phyloP scores from a whole-genome alignment of 257 asterid species.

The Penstemon eatonii region DNA sequence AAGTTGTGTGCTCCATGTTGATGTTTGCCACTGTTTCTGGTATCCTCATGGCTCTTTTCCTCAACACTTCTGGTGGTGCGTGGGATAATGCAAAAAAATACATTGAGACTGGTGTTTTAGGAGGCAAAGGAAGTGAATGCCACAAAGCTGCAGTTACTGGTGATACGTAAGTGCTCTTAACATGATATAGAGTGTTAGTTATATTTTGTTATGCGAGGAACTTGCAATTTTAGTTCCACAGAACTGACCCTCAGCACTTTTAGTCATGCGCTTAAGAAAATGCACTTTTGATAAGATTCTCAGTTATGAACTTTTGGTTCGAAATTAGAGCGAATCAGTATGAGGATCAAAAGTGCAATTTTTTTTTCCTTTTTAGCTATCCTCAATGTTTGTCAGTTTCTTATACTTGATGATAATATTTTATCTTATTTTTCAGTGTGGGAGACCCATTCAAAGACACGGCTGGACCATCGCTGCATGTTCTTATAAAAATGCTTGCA shows the following conservation, averaged over 20 bases:
- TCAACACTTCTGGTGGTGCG: no score
- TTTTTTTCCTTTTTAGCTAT: neutral
- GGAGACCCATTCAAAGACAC: constrained; percentile 99
- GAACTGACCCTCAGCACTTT: neutral
- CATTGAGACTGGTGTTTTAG: constrained; percentile 94
- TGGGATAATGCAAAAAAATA: constrained; percentile 97
- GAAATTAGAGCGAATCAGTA: neutral
- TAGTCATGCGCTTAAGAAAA: neutral
- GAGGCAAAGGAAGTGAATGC: constrained; percentile 98
- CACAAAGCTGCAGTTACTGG: constrained; percentile 99
- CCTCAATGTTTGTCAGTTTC: neutral
- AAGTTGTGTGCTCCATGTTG: no score
- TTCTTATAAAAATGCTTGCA: constrained; percentile 95
- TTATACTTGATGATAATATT: neutral
- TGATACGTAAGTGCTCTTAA: constrained; percentile 73
- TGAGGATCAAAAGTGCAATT: no score
- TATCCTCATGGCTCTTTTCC: no score
- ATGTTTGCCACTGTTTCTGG: no score
- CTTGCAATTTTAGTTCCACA: neutral
- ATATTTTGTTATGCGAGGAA: neutral
- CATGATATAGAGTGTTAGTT: neutral
- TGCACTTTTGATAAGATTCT: constrained; percentile 19
- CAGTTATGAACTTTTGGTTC: neutral
- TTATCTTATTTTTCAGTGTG: constrained; percentile 50
- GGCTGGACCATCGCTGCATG: constrained; percentile 97